Percentiles rank a stretch among this genome's conserved stretches.
These are phyloP conservation scores for Fonsecaea pugnacius DNA, from an alignment of 2,329 filamentous ascomycete species.

Conservation along the genomic window DNA sequence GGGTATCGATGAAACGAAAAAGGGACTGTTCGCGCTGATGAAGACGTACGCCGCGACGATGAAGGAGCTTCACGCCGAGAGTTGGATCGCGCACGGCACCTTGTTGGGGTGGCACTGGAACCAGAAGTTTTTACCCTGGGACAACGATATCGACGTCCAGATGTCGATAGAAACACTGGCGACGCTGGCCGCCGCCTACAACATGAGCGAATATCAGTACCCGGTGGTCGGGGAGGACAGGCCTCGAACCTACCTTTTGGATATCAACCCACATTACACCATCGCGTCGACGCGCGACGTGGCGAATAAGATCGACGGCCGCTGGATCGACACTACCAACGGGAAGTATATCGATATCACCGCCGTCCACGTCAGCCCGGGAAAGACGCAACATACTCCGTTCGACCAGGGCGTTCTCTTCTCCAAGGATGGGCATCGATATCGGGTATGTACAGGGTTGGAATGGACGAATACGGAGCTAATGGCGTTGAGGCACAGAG, in stretches of 20 bases:
- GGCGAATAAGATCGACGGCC: constrained; percentile 29
- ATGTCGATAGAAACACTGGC: constrained; percentile 20
- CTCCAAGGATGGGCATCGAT: constrained; percentile 24
- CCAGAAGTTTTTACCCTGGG: constrained; percentile 30
- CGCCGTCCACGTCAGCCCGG: constrained; percentile 20
- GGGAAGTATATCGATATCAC: constrained; percentile 31
- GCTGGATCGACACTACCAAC: constrained; percentile 31
- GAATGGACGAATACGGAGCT: neutral
- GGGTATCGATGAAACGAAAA: constrained; percentile 14
- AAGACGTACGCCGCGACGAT: constrained; percentile 21
- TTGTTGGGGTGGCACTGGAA: constrained; percentile 31
- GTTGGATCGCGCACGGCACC: constrained; percentile 28
- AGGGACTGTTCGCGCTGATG: constrained; percentile 15
- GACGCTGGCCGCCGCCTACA: neutral
- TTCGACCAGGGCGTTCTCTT: constrained; percentile 15
- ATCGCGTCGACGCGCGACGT: constrained; percentile 23
- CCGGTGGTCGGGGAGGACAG: neutral
- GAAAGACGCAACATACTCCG: neutral
- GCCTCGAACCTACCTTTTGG: constrained; percentile 24
- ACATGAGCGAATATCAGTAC: constrained; percentile 26
- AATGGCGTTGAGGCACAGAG: neutral
- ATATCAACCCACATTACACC: constrained; percentile 28
- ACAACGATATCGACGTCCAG: constrained; percentile 30
- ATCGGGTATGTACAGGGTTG: constrained; percentile 11
- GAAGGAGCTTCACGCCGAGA: constrained; percentile 22